These are phyloP conservation scores for Coniochaeta prunicola DNA, from an alignment of 2,329 filamentous ascomycete genomes.

Conservation along the genomic window DNA sequence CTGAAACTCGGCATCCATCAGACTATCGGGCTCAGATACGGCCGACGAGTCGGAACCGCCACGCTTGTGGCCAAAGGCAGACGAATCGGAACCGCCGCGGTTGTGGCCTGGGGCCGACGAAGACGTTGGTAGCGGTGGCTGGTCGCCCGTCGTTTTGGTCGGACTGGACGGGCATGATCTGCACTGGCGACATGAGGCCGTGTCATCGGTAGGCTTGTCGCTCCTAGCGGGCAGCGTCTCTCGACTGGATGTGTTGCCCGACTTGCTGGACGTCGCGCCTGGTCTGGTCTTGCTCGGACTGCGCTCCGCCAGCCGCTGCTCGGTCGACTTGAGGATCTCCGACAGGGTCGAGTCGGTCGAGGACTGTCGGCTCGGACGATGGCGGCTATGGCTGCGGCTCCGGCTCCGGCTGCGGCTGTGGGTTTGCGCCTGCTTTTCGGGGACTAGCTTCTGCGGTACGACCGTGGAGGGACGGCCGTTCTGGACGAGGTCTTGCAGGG, in stretches of 20 bases:
- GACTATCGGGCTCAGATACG: conserved; percentile 31
- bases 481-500: not conserved
- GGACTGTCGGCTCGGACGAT: conserved; percentile 11
- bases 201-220: not conserved
- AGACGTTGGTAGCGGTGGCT: conserved; percentile 13
- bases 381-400: not conserved
- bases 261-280: conserved; percentile 6
- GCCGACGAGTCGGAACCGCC: conserved; percentile 23
- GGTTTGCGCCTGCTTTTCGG: not conserved
- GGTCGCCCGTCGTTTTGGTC: conserved; percentile 10
- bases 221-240: not conserved
- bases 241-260: not conserved
- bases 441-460: conserved; percentile 4
- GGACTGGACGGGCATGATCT: conserved; percentile 18
- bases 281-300: conserved; percentile 2
- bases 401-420: conserved; percentile 4
- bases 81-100: not conserved
- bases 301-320: conserved; percentile 35
- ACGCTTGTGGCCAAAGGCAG: not conserved
- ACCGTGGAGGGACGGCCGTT: conserved; percentile 1
- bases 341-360: conserved; percentile 41
- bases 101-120: not conserved
- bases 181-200: not conserved
- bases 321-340: conserved; percentile 45
- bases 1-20: conserved; percentile 23